Percentiles rank a stretch among this genome's conserved stretches.
phyloP scores from a whole-genome alignment of 2,329 filamentous ascomycete genomes.

The Ambrosiella beaveri region DNA sequence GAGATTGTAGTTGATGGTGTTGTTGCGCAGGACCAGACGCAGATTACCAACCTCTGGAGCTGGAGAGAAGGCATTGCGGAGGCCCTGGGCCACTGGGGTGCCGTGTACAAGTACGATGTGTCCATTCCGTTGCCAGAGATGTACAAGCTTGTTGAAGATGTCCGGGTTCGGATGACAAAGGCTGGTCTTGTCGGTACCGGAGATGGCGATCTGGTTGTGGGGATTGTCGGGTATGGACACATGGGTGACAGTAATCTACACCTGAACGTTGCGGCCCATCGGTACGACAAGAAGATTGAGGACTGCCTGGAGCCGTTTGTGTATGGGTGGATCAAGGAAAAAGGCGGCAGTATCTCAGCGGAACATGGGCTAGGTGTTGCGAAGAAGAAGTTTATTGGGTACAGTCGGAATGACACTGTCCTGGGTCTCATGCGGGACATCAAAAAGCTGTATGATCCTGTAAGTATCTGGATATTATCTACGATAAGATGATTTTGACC shows the following conservation, averaged over 20 bases:
- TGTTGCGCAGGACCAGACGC: constrained; percentile 82
- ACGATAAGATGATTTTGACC: too few species aligned
- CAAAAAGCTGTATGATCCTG: constrained; percentile 86
- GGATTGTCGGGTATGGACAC: constrained; percentile 91
- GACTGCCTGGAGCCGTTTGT: constrained; percentile 81
- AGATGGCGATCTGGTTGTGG: constrained; percentile 43
- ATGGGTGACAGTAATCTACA: constrained; percentile 97
- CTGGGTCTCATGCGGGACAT: constrained; percentile 85
- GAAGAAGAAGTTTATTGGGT: constrained; percentile 90
- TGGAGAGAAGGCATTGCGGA: constrained; percentile 92
- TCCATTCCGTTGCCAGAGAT: constrained; percentile 81
- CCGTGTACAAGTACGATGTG: constrained; percentile 96
- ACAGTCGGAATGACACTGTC: constrained; percentile 78
- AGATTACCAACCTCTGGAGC: constrained; percentile 68
- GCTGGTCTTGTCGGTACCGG: constrained; percentile 64
- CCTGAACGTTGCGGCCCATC: constrained; percentile 68
- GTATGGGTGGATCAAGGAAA: constrained; percentile 87
- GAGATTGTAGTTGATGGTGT: constrained; percentile 81
- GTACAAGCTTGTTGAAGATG: constrained; percentile 79
- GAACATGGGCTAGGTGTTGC: constrained; percentile 88
- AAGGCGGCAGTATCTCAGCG: constrained; percentile 84
- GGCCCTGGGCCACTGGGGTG: constrained; percentile 73
- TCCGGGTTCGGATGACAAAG: constrained; percentile 50
- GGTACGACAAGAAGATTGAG: constrained; percentile 79
- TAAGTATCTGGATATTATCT: constrained; percentile 30